Base-by-base conservation (phyloP, 2,329 filamentous ascomycete species). In the Simplicillium sp. region DNA sequence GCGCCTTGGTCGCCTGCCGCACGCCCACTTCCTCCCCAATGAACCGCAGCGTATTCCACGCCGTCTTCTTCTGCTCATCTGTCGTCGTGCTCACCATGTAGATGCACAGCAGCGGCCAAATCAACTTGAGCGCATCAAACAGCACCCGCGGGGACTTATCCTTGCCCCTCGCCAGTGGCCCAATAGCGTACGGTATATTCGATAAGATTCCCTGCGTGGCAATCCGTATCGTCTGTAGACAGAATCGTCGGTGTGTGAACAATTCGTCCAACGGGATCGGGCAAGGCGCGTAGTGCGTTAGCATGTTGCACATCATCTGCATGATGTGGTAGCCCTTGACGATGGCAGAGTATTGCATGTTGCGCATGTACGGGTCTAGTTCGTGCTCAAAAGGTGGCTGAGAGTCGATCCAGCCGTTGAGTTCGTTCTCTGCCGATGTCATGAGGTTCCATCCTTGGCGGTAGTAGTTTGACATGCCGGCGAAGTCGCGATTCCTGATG, bases 1-100 rank as follows among this genome's bases (percentile, higher is more conserved):
- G 12, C 4, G 28, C 38, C 11, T 17, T 6, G 7, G 65, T 43
- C 2, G 61, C 63, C 40, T 65, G 60, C 34, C 53, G 51, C n/a
- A 66, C 53, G 8, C 63, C 63, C 14, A 60, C 44, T 33, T 63
- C 60, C 9, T 46, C 53, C 5, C 60, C 63, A 29, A 65, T 62
- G 16, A 57, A 55, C 3, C 44, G 35, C 12, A 66, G 45, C 4
- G 52, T 50, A 20, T 34, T 34, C 18, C 48, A 45, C 9, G 63
- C 63, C 11, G 46, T 42, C 2, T 42, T 41, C 17, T 51, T 52
- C 34, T 64, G 54, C 25, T 54, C 51, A 1, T 48, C 41, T 25
- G 53, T 50, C n/a, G 54, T 54, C 4, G 57, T 48, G 3, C 52
- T 44, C 7, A 56, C 45, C 11, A 57, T 41, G 29, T 54, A 58